Evolutionary conservation across 2,329 filamentous ascomycete genomes (phyloP).

Genomic region (Sporothrix humicola): DNA sequence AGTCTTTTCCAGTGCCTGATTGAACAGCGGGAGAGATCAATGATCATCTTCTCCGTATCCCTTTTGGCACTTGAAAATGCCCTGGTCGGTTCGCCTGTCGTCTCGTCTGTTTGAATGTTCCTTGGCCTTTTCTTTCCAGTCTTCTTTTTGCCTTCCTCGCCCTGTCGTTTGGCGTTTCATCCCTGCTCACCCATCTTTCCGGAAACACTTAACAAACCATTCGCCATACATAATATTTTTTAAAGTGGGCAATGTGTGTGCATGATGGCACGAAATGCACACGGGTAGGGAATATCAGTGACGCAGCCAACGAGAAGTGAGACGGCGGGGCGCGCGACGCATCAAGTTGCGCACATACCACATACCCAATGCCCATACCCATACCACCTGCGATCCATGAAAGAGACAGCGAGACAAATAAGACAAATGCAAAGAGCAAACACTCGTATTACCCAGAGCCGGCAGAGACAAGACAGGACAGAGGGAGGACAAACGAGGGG

Average conservation of each 20-base stretch:
- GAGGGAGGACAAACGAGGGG: background rate
- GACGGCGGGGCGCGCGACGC: constrained; percentile 27
- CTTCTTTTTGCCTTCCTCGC: background rate
- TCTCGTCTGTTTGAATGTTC: background rate
- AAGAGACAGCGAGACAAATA: background rate
- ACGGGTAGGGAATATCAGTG: background rate
- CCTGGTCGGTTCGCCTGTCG: constrained; percentile 2
- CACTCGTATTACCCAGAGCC: background rate
- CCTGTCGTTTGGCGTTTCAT: constrained; percentile 28
- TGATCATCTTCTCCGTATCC: background rate
- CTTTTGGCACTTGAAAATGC: background rate
- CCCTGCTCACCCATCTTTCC: constrained; percentile 29
- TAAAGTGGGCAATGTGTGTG: constrained; percentile 26
- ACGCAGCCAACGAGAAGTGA: constrained; percentile 29
- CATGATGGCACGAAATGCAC: constrained; percentile 20
- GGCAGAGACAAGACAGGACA: no score
- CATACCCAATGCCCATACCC: background rate
- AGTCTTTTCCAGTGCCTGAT: constrained; percentile 9
- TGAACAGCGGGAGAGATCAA: background rate
- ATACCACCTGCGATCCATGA: background rate
- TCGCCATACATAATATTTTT: no score
- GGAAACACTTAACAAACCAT: constrained; percentile 14
- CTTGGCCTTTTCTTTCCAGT: background rate
- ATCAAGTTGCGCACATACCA: background rate
- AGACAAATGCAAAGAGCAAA: background rate